Evolutionary conservation across 2,329 filamentous ascomycete genomes (phyloP), one percentile per base, ranked within the genome.

Genomic region (Eutypella sp.): DNA sequence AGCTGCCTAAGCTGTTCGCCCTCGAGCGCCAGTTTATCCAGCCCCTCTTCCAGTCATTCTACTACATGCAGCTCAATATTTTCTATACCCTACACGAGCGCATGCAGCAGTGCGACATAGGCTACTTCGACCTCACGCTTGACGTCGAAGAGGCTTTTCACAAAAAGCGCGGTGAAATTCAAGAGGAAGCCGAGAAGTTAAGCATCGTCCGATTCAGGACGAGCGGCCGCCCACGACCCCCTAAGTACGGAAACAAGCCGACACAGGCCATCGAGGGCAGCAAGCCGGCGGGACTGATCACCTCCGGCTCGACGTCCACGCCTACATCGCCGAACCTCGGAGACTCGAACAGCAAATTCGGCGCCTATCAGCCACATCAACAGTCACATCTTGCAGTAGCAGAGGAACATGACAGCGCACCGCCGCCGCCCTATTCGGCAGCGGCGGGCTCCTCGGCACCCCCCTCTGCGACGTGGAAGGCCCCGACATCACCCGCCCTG

Each of bases 51-150:
- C 93, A 97, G 67, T 95, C 89, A 9, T 99, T 99, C 73, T 99
- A 99, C 72, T 99, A 97, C 75, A 99, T 99, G 93, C 93, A 99
- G 69, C 81, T 99, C 54, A 99, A 99, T 68, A 89, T 99, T 54
- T 99, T 97, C 68, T 99, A 99, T 70, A 99, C 93, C 1, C 76
- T 99, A 44, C 93, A 99, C 66, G 92, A 97, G 69, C 89, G 85
- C 70, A 99, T 99, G 93, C 93, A 99, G 71, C 83, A 79, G 55
- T 90, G 95, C 66, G 91, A 97, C 62, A 99, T 99, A 63, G 90
- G 90, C 50, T 99, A 99, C 71, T 99, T 99, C 67, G 88, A 99
- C 66, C 78, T 99, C 42, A 88, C 87, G 2, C 77, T 88, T 25
- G 91, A 95, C 60, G 85, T 99, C 37, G 89, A 96, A 65, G 92